These are phyloP conservation scores for Solanum rostratum DNA, from an alignment of 257 asterid species.

Conservation along the genomic window DNA sequence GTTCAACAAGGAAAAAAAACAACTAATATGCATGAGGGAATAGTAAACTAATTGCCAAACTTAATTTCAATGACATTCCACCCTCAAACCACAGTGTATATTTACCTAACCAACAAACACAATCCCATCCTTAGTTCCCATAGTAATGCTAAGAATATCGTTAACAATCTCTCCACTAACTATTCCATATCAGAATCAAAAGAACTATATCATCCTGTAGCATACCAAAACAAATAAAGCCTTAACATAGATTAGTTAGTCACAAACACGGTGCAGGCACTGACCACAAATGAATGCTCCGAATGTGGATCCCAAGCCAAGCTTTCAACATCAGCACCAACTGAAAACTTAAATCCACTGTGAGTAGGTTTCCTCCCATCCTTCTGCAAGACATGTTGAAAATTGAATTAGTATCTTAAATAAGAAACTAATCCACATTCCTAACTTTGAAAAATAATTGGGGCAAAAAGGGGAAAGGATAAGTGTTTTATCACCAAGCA, in stretches of 20 bases:
- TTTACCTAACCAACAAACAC: background rate
- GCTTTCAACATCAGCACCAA: conserved; percentile 74
- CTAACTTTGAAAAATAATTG: background rate
- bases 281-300: conserved; percentile 81
- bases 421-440: background rate
- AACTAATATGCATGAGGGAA: background rate
- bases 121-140: background rate
- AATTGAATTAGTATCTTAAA: background rate
- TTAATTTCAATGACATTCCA: background rate
- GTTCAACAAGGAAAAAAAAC: background rate
- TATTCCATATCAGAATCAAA: background rate
- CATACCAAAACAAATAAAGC: background rate
- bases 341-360: conserved; percentile 54
- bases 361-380: conserved; percentile 49
- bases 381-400: conserved; percentile 34
- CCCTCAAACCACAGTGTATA: background rate
- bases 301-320: conserved; percentile 93
- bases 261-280: conserved; percentile 24
- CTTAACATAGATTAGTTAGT: background rate
- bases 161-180: background rate
- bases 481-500: conserved; percentile 37
- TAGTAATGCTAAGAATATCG: background rate
- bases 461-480: background rate
- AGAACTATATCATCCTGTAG: background rate
- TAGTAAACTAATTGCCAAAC: background rate